Evolutionary conservation across 1,284 basidiomycete genomes (phyloP), one percentile per base, ranked within the genome.

Genomic region (Apiotrichum brassicae): DNA sequence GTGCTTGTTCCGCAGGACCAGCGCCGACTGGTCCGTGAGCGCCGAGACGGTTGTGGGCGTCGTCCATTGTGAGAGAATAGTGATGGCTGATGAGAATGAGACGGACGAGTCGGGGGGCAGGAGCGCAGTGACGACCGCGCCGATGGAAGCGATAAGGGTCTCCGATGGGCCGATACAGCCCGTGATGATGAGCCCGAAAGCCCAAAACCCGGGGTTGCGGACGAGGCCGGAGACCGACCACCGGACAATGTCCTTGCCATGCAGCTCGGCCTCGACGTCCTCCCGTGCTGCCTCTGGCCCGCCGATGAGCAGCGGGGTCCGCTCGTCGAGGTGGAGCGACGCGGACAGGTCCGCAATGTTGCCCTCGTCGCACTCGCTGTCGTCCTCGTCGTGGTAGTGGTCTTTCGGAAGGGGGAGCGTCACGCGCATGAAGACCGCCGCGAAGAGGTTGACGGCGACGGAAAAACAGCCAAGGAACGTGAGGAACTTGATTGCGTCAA

Each of bases 161-260:
- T 74, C 72, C n/a, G 64, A 61, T 3, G 72, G 72, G 13, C 72
- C 72, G 33, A 73, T 68, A 23, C 66, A 68, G 34, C 70, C 51
- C 3, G 66, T 63, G 20, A 72, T 48, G 9, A 72, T 54, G 4
- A 66, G 19, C 3, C 72, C 72, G 55, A 71, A 71, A 2, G 54
- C 53, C 72, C 72, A 74, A 49, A 74, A 71, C 6, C 71, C 71
- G 22, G 64, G 55, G 53, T 73, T 66, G 41, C 53, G 56, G 5
- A 70, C 25, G 22, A 73, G 48, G 26, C 59, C 53, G 32, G 51
- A 41, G 1, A 61, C 64, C 4, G 62, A 65, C 69, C 70, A 73
- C 4, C 53, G 55, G 18, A 60, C 58, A 28, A 60, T 57, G 30
- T 65, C 63, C 48, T 64, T 65, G n/a, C 64, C 63, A 16, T 50